Evolutionary conservation across 345 rosid genomes (phyloP), one percentile per base, ranked within the genome.

Genomic region (Sonneratia alba): DNA sequence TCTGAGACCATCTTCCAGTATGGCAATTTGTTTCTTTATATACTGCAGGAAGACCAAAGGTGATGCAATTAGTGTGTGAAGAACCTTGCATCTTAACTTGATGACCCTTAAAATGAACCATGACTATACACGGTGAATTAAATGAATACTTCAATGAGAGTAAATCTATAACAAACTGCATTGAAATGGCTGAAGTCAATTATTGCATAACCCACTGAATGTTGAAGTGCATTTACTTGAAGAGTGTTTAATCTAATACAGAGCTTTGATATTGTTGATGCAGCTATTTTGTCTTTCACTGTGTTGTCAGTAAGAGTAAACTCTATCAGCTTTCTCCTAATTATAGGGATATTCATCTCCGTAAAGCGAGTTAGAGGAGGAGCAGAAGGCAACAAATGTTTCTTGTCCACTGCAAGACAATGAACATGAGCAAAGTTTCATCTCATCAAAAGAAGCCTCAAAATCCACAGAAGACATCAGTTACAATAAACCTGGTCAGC

Each of bases 311-410:
- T 73, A 69, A 81, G 80, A 36, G 79, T 69, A 77, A 71, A 78
- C 77, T 87, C 91, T 21, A 78, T 74, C 77, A 85, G 73, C 84
- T 86, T 89, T 77, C 87, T 88, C 85, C 78, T 88, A 76, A 81
- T 85, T 69, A 84, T 75, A 64, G 87, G 90, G 75, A 91, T 81
- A 72, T 77, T 83, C 66, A 81, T 73, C 71, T 89, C 97, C 21
- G 87, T 79, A 74, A 88, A 87, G 57, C 99, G 96, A 85, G 99
- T 91, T 80, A 95, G 79, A 80, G 99, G 97, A 78, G 99, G 96
- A 84, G 89, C 79, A 56, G 89, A 68, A 53, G 97, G 97, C 77
- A 85, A 87, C 53, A 95, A 82, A 82, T 84, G 79, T 67, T 75
- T 83, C 84, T 87, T 89, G 79, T 90, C 93, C 79, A 92, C 99